Percentiles rank a stretch among this genome's conserved stretches.
phyloP scores from a whole-genome alignment of 2,329 filamentous ascomycete species.

The Hawksworthiomyces lignivorus region DNA sequence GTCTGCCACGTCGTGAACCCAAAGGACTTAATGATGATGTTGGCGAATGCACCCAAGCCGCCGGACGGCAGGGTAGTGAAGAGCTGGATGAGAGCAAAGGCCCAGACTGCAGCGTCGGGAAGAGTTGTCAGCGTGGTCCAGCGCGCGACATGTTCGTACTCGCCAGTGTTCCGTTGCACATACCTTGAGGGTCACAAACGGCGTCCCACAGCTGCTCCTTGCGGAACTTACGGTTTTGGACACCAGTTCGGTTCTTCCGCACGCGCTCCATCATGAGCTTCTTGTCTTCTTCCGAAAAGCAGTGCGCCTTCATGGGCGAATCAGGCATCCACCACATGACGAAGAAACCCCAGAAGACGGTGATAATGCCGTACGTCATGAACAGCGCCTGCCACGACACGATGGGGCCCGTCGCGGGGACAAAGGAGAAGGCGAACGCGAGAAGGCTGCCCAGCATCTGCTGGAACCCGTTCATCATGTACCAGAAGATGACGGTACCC shows the following conservation, averaged over 20 bases:
- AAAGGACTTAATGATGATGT: constrained; percentile 66
- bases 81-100: constrained; percentile 57
- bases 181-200: constrained; percentile 59
- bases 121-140: no score
- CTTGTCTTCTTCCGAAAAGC: constrained; percentile 60
- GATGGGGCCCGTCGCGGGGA: constrained; percentile 43
- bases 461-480: constrained; percentile 70
- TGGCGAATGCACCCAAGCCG: constrained; percentile 65
- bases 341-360: constrained; percentile 57
- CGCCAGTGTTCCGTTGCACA: no score
- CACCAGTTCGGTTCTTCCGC: constrained; percentile 51
- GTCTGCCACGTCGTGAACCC: constrained; percentile 59
- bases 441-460: constrained; percentile 66
- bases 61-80: constrained; percentile 67
- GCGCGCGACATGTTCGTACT: no score
- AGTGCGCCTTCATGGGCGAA: constrained; percentile 64
- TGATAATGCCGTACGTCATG: constrained; percentile 55
- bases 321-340: constrained; percentile 59
- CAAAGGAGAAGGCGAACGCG: constrained; percentile 55
- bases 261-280: constrained; percentile 54
- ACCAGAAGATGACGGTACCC: constrained; percentile 60
- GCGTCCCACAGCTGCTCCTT: constrained; percentile 41
- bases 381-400: constrained; percentile 64
- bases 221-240: constrained; percentile 47
- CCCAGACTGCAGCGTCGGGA: no score